These are phyloP conservation scores for Daphne laureola DNA, from an alignment of 441 rosid genomes.

Conservation along the genomic window DNA sequence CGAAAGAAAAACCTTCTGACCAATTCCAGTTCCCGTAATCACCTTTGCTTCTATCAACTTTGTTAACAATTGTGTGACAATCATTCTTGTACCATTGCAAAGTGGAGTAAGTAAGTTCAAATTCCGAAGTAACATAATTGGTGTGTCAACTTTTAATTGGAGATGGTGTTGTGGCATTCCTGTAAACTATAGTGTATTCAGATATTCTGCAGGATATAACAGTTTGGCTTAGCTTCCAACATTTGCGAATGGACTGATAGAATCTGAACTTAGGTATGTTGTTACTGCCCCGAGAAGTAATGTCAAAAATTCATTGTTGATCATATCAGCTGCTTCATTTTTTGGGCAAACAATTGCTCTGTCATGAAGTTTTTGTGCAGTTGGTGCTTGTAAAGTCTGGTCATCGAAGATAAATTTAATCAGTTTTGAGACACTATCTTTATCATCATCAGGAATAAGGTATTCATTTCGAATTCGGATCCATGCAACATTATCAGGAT, in stretches of 20 bases:
- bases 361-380: no score
- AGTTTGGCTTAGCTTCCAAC: neutral
- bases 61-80: neutral
- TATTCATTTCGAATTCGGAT: no score
- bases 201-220: neutral
- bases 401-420: no score
- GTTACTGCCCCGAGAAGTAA: no score
- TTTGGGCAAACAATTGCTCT: no score
- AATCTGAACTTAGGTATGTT: neutral
- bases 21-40: neutral
- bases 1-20: no score
- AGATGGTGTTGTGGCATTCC: constrained; percentile 1
- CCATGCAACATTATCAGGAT: no score
- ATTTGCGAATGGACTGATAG: neutral
- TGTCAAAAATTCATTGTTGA: no score
- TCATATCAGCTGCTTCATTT: no score
- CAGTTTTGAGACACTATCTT: no score
- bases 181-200: neutral
- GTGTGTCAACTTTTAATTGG: constrained; percentile 1
- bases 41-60: neutral
- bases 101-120: neutral
- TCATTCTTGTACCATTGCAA: constrained; percentile 10
- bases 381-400: no score
- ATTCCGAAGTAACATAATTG: constrained; percentile 3
- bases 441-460: no score